Conservation (phyloP, 2,329 filamentous ascomycete genomes). For the Arthrobotrys pseudoclavata region DNA sequence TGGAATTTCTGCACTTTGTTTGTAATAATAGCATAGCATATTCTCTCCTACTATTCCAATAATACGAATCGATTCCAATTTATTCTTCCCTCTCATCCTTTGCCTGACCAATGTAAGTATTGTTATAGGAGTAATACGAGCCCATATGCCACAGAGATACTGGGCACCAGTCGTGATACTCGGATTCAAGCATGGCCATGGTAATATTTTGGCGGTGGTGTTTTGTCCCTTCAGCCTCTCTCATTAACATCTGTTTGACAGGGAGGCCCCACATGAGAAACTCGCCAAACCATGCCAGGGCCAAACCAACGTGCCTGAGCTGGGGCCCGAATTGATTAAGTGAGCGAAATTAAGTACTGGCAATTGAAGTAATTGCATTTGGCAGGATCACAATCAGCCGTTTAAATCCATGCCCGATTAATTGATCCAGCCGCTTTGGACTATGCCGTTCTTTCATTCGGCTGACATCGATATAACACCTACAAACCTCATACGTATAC, state of each 20-base stretch:
- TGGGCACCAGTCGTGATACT: neutral
- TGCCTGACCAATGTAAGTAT: too few species aligned
- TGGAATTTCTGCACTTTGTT: constrained; percentile 3
- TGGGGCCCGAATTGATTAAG: constrained; percentile 1
- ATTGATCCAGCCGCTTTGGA: constrained; percentile 30
- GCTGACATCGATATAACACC: constrained; percentile 22
- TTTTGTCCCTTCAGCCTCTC: neutral
- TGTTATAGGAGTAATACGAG: too few species aligned
- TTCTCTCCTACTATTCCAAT: neutral
- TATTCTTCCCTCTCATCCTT: neutral
- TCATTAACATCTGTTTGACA: constrained; percentile 7
- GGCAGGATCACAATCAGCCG: constrained; percentile 38
- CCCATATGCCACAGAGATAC: neutral
- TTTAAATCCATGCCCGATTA: neutral
- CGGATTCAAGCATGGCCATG: too few species aligned
- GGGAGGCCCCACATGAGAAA: neutral
- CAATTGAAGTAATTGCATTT: constrained; percentile 9
- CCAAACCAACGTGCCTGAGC: constrained; percentile 3
- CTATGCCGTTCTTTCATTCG: constrained; percentile 8
- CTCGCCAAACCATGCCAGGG: neutral
- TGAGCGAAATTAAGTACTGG: constrained; percentile 5
- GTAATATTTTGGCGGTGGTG: too few species aligned
- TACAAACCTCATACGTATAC: too few species aligned
- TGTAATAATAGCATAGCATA: constrained; percentile 1
- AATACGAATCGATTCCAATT: neutral